A percentile compares a stretch with the other conserved stretches of the same genome.
phyloP scores from a whole-genome alignment of 768 basidiomycete genomes.

The Boletus rex-veris region DNA sequence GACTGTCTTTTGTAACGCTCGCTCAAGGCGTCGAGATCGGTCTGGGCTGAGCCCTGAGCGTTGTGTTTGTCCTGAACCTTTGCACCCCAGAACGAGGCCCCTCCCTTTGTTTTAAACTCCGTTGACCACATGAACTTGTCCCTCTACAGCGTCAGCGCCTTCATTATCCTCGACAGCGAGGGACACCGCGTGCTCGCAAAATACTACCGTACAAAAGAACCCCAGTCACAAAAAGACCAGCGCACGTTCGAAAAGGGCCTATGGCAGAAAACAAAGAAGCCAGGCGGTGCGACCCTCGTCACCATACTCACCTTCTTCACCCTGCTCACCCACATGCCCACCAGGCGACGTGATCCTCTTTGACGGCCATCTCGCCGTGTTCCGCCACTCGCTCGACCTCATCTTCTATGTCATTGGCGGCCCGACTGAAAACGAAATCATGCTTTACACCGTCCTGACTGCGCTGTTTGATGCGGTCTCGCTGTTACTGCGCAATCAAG shows the following conservation, averaged over 20 bases:
- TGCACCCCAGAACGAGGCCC: slow-evolving; percentile 17
- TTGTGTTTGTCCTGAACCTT: not conserved
- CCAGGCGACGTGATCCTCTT: slow-evolving; percentile 91
- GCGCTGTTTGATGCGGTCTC: slow-evolving; percentile 85
- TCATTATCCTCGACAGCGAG: slow-evolving; percentile 92
- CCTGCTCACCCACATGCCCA: not conserved
- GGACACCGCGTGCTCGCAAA: slow-evolving; percentile 94
- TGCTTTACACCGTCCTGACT: slow-evolving; percentile 82
- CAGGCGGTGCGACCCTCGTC: slow-evolving; percentile 60
- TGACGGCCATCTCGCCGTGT: slow-evolving; percentile 86
- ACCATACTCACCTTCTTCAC: not conserved
- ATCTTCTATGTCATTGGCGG: slow-evolving; percentile 91
- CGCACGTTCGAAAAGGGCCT: slow-evolving; percentile 93
- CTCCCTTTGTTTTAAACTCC: slow-evolving; percentile 21
- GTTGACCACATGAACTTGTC: slow-evolving; percentile 61
- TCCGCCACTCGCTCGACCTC: slow-evolving; percentile 93
- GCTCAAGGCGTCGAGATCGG: slow-evolving; percentile 1
- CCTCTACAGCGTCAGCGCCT: slow-evolving; percentile 81
- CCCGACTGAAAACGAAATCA: slow-evolving; percentile 89
- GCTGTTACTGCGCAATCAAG: slow-evolving; percentile 82
- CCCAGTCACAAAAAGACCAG: slow-evolving; percentile 77
- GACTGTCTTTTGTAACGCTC: slow-evolving; percentile 19
- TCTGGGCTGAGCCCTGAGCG: slow-evolving; percentile 7
- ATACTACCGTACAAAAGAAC: slow-evolving; percentile 80
- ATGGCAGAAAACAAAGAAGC: slow-evolving; percentile 93